phyloP scores from a whole-genome alignment of 2,329 filamentous ascomycete genomes.

The Pyricularia sp. region DNA sequence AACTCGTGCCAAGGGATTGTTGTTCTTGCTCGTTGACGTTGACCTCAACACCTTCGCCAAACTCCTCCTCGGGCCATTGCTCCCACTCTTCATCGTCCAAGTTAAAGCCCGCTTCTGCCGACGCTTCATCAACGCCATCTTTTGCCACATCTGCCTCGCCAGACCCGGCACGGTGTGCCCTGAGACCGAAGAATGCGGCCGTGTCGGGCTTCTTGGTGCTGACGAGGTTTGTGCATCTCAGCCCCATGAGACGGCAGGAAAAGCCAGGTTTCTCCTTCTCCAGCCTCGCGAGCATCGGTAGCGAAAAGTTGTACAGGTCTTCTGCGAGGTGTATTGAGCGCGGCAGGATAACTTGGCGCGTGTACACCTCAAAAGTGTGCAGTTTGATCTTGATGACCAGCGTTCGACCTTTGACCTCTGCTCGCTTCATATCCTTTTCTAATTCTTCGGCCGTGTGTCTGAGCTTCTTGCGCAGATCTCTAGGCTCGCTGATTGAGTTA shows the following conservation, averaged over 20 bases:
- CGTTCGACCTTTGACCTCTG: conserved; percentile 82
- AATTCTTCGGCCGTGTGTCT: conserved; percentile 75
- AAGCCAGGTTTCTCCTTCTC: conserved; percentile 75
- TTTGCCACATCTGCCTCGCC: conserved; percentile 11
- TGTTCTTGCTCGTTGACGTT: conserved; percentile 29
- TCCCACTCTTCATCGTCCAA: neutral
- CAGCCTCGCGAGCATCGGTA: conserved; percentile 77
- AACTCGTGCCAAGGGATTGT: conserved; percentile 34
- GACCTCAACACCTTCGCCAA: neutral
- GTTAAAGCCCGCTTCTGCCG: neutral
- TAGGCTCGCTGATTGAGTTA: conserved; percentile 61
- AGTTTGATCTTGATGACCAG: conserved; percentile 88
- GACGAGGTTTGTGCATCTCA: conserved; percentile 79
- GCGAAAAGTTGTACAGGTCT: conserved; percentile 71
- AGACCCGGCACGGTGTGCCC: conserved; percentile 20
- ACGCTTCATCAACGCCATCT: neutral
- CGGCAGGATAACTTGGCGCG: conserved; percentile 67
- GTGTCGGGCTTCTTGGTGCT: conserved; percentile 75
- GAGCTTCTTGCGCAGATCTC: conserved; percentile 65
- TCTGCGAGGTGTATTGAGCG: conserved; percentile 64
- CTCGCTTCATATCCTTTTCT: conserved; percentile 72
- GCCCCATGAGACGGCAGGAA: conserved; percentile 75
- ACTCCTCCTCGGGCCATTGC: neutral
- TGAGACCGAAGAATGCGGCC: conserved; percentile 69
- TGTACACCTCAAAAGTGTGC: conserved; percentile 87